phyloP scores from a whole-genome alignment of 495 filamentous ascomycete genomes.

The Viridothelium virens region DNA sequence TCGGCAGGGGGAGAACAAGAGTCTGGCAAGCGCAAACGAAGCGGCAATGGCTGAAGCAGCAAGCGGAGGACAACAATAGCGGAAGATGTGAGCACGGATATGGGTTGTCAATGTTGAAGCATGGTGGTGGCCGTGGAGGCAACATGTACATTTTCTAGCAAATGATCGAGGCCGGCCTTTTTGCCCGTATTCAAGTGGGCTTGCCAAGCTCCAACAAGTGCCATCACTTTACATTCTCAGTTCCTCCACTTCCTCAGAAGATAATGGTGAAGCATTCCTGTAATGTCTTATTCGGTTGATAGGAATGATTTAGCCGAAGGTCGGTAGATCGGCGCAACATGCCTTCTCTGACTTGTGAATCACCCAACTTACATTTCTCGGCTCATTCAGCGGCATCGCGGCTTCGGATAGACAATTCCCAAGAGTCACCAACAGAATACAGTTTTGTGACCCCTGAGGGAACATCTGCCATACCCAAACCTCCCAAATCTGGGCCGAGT shows the following conservation, averaged over 20 bases:
- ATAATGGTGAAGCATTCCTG: not conserved
- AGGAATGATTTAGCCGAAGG: not conserved
- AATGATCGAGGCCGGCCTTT: not conserved
- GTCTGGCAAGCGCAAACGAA: constrained; percentile 64
- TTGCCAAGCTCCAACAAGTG: not conserved
- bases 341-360: not conserved
- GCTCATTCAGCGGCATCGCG: not conserved
- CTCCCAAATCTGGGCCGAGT: constrained; percentile 25
- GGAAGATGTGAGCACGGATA: not conserved
- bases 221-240: too few species aligned
- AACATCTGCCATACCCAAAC: not conserved
- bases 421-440: not conserved
- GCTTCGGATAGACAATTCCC: not conserved
- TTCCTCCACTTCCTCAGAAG: not conserved
- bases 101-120: not conserved
- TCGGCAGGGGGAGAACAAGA: constrained; percentile 85
- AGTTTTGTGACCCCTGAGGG: not conserved
- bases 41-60: constrained; percentile 46
- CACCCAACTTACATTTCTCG: not conserved
- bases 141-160: constrained; percentile 5
- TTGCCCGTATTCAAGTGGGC: not conserved
- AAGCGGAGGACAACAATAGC: not conserved
- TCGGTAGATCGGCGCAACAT: not conserved
- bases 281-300: not conserved
- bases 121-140: not conserved